Percentiles rank a stretch among this genome's conserved stretches.
Evolutionary conservation across 768 basidiomycete genomes (phyloP).

Genomic region (Tulasnella sp.): DNA sequence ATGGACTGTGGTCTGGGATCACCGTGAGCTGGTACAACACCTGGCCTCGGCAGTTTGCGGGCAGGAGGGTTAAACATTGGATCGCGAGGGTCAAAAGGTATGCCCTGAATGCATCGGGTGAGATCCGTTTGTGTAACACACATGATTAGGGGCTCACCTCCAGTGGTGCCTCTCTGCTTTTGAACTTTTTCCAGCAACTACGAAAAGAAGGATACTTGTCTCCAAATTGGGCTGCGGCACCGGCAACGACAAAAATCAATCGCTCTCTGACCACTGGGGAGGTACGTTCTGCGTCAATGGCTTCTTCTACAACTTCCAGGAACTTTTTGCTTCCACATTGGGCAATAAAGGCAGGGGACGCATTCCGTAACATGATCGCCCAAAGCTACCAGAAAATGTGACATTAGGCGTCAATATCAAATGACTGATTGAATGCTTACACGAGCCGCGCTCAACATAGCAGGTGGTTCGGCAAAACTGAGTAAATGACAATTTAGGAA

Average conservation of each 20-base stretch:
- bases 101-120: conserved; percentile 33
- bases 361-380: conserved; percentile 79
- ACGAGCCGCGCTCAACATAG: conserved; percentile 63
- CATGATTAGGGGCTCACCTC: conserved; percentile 32
- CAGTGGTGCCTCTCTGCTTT: conserved; percentile 68
- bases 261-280: conserved; percentile 72
- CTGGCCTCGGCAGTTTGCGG: conserved; percentile 6
- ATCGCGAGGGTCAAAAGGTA: conserved; percentile 67
- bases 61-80: conserved; percentile 61
- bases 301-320: conserved; percentile 62
- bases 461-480: conserved; percentile 46
- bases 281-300: conserved; percentile 47
- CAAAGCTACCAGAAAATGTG: conserved; percentile 43
- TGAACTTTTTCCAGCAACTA: conserved; percentile 67
- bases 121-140: neutral
- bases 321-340: conserved; percentile 67
- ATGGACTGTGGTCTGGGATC: conserved; percentile 4
- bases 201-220: conserved; percentile 42
- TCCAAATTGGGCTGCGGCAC: conserved; percentile 59
- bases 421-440: conserved; percentile 30
- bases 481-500: neutral
- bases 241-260: conserved; percentile 66
- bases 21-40: conserved; percentile 5
- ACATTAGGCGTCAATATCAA: neutral
- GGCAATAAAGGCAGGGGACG: conserved; percentile 2